A percentile compares a stretch with the other conserved stretches of the same genome.
These are phyloP conservation scores for Dysphania ambrosioides DNA, from an alignment of 148 eudicot species.

Conservation along the genomic window DNA sequence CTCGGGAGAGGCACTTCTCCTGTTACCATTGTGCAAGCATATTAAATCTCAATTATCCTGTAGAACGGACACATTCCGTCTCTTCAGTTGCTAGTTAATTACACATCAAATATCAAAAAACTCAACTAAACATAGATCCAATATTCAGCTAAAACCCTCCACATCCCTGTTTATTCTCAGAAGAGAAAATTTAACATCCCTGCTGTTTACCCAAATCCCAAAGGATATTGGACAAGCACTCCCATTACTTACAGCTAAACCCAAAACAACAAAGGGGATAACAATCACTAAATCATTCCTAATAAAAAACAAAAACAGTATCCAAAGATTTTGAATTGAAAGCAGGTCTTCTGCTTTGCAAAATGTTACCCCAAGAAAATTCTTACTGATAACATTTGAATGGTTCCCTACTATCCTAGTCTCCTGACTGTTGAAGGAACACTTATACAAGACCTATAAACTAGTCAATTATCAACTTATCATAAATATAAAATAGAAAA, in stretches of 20 bases:
- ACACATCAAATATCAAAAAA: neutral
- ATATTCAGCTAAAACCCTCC: neutral
- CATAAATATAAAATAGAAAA: neutral
- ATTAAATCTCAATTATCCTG: neutral
- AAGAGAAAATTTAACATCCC: neutral
- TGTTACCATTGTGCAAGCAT: constrained; percentile 21
- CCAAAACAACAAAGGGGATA: neutral
- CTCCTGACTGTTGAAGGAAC: neutral
- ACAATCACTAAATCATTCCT: neutral
- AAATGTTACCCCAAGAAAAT: neutral
- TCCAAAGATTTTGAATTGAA: neutral
- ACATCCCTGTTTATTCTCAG: neutral
- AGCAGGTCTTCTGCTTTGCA: neutral
- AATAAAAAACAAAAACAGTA: neutral
- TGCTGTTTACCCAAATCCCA: too few relatives aligned
- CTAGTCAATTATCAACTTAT: neutral
- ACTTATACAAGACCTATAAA: neutral
- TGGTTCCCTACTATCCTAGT: neutral
- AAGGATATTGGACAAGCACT: neutral
- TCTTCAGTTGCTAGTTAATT: neutral
- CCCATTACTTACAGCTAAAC: neutral
- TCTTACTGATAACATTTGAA: neutral
- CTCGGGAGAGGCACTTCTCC: constrained; percentile 55
- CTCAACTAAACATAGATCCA: neutral
- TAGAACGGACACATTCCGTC: neutral